phyloP scores from a whole-genome alignment of 2,329 filamentous ascomycete species.

The Fusarium nematophilum region DNA sequence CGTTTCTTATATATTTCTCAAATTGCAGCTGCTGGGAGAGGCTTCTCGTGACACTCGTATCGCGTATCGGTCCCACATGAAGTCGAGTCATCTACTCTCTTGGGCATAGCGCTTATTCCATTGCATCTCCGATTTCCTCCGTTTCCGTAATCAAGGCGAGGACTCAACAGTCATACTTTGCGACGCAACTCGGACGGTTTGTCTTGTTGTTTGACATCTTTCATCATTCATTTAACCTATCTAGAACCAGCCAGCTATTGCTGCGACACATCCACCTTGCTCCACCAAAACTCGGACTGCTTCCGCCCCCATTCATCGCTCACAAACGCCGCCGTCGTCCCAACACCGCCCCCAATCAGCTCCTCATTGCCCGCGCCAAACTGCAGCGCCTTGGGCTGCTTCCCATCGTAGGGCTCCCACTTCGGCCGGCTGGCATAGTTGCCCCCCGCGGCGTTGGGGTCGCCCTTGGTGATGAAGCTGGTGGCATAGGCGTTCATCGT shows the following conservation, averaged over 20 bases:
- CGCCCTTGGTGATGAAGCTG: constrained; percentile 59
- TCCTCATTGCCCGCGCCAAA: constrained; percentile 61
- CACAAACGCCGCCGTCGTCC: constrained; percentile 52
- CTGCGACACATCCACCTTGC: constrained; percentile 52
- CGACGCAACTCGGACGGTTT: too few relatives aligned
- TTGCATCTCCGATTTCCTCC: too few relatives aligned
- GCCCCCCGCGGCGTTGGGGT: constrained; percentile 53
- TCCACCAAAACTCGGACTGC: constrained; percentile 62
- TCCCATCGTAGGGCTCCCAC: constrained; percentile 50
- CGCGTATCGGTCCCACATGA: constrained; percentile 9
- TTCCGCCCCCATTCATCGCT: constrained; percentile 55
- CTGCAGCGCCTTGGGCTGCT: constrained; percentile 50
- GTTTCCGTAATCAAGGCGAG: too few relatives aligned
- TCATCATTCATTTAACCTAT: neutral
- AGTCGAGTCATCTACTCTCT: neutral
- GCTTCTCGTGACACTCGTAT: constrained; percentile 1
- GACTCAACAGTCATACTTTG: neutral
- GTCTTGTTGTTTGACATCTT: too few relatives aligned
- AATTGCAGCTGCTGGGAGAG: neutral
- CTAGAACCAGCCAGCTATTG: constrained; percentile 32
- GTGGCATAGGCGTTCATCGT: constrained; percentile 59
- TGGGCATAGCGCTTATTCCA: neutral
- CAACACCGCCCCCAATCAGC: constrained; percentile 54
- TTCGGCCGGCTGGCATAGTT: constrained; percentile 41
- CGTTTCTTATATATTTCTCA: too few relatives aligned